These are phyloP conservation scores for Fusarium chaquense DNA, from an alignment of 2,329 filamentous ascomycete genomes.

Conservation along the genomic window DNA sequence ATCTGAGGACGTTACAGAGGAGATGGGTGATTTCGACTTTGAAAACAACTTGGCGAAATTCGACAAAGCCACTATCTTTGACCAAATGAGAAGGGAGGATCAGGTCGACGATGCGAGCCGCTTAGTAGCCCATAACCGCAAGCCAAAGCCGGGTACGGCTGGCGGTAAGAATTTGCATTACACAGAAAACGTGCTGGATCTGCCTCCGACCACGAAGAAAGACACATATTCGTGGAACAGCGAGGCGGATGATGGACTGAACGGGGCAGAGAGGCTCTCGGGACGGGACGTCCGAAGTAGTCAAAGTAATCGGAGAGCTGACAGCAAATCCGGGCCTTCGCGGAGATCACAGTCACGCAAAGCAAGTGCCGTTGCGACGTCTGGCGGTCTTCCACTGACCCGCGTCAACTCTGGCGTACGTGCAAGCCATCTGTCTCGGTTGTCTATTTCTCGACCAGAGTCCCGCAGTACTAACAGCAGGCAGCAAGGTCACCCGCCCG, in stretches of 20 bases:
- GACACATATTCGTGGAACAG: constrained; percentile 76
- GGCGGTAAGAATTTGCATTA: constrained; percentile 92
- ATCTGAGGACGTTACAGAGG: constrained; percentile 95
- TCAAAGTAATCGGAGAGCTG: constrained; percentile 63
- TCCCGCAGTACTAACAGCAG: constrained; percentile 51
- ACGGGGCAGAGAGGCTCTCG: constrained; percentile 61
- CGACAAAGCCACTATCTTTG: constrained; percentile 91
- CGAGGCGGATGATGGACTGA: constrained; percentile 73
- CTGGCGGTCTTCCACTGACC: constrained; percentile 57
- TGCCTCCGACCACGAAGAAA: constrained; percentile 57
- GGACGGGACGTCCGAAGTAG: constrained; percentile 65
- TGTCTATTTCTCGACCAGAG: constrained; percentile 50
- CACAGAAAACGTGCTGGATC: constrained; percentile 89
- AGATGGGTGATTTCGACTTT: constrained; percentile 95
- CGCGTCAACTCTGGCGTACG: constrained; percentile 63
- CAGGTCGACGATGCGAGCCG: constrained; percentile 88
- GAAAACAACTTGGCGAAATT: constrained; percentile 91
- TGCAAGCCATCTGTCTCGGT: constrained; percentile 49
- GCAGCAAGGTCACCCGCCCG: constrained; percentile 55
- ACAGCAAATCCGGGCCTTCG: constrained; percentile 63
- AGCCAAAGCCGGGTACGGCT: constrained; percentile 74
- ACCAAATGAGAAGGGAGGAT: constrained; percentile 90
- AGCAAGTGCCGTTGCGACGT: constrained; percentile 57
- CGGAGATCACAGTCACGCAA: constrained; percentile 69
- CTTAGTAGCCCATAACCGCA: constrained; percentile 89